phyloP scores from a whole-genome alignment of 495 filamentous ascomycete species.

The Hyaloscypha variabilis region DNA sequence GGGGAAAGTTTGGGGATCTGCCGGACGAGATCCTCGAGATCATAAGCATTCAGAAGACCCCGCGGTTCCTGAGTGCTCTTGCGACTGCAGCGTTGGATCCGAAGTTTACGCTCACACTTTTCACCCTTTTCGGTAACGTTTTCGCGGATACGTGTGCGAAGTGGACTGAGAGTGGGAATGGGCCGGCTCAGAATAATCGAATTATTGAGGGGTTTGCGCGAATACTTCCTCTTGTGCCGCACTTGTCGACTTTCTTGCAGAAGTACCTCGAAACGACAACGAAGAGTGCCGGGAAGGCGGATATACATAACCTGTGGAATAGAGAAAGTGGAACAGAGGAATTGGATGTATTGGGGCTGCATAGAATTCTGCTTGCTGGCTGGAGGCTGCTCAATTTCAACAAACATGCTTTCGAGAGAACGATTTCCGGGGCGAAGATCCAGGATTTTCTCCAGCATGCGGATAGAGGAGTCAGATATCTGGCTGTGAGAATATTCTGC shows the following conservation, averaged over 20 bases:
- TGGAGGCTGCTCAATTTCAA: conserved; percentile 81
- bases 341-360: conserved; percentile 15
- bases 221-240: conserved; percentile 76
- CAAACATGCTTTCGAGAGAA: conserved; percentile 60
- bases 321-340: background rate
- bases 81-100: conserved; percentile 67
- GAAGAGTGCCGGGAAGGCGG: background rate
- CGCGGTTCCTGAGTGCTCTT: conserved; percentile 70
- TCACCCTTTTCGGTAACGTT: conserved; percentile 66
- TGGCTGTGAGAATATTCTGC: conserved; percentile 79
- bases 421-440: conserved; percentile 65
- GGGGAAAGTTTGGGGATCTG: conserved; percentile 51
- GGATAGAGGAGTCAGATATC: conserved; percentile 66
- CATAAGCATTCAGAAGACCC: conserved; percentile 62
- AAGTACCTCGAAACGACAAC: conserved; percentile 35
- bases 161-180: conserved; percentile 52
- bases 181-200: conserved; percentile 35
- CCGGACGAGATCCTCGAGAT: conserved; percentile 66
- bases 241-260: conserved; percentile 61
- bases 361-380: conserved; percentile 60
- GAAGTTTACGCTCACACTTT: conserved; percentile 65
- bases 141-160: conserved; percentile 80
- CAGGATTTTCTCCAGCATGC: conserved; percentile 67
- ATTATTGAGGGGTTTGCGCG: conserved; percentile 75
- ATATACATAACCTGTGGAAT: conserved; percentile 2